Evolutionary conservation across 1,284 basidiomycete genomes (phyloP).

Genomic region (Kwoniella shivajii): DNA sequence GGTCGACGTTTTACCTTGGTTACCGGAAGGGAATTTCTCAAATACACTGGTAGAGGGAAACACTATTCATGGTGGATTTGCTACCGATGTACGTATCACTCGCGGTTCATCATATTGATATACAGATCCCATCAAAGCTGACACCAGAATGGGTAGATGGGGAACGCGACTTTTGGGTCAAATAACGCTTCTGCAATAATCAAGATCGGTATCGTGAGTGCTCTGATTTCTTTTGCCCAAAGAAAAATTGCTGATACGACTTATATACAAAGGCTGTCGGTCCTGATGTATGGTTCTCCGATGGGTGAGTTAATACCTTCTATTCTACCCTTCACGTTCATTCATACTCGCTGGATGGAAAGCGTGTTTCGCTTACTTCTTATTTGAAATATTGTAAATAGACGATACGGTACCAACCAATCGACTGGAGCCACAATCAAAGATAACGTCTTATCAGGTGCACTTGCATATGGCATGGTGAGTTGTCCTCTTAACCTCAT

Average conservation of each 20-base stretch:
- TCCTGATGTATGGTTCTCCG: slow-evolving; percentile 71
- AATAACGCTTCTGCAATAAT: slow-evolving; percentile 40
- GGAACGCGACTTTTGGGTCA: slow-evolving; percentile 33
- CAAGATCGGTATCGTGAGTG: slow-evolving; percentile 44
- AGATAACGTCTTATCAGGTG: slow-evolving; percentile 70
- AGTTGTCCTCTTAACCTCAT: slow-evolving; percentile 53
- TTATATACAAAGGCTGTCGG: slow-evolving; percentile 67
- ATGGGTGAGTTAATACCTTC: slow-evolving; percentile 4
- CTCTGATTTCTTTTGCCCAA: background rate
- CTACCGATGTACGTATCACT: slow-evolving; percentile 26
- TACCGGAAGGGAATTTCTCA: slow-evolving; percentile 64
- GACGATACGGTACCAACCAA: slow-evolving; percentile 63
- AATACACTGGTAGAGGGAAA: slow-evolving; percentile 72
- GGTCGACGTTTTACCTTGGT: slow-evolving; percentile 74
- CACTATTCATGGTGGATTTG: slow-evolving; percentile 57
- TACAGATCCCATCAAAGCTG: no score
- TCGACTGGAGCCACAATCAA: slow-evolving; percentile 64
- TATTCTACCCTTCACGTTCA: no score
- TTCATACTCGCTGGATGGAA: no score
- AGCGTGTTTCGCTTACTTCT: background rate
- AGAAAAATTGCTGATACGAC: background rate
- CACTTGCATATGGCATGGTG: slow-evolving; percentile 51
- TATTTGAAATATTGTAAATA: slow-evolving; percentile 10
- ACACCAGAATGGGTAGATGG: no score
- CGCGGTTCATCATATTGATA: background rate